A percentile compares a stretch with the other conserved stretches of the same genome.
These are phyloP conservation scores for Letharia columbiana DNA, from an alignment of 495 filamentous ascomycete species.

Conservation along the genomic window DNA sequence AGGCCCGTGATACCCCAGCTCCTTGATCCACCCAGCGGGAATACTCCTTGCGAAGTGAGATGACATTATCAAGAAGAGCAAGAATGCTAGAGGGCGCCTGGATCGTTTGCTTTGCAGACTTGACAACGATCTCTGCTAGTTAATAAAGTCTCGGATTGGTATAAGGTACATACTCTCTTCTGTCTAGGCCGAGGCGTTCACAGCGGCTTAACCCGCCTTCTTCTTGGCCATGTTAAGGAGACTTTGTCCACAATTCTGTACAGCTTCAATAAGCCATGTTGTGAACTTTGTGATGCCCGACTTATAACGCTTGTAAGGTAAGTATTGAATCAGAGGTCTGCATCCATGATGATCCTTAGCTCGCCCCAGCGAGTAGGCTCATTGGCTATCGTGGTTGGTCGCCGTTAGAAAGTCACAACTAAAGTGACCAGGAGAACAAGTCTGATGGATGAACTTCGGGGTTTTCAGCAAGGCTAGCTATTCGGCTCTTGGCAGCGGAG, in stretches of 20 bases:
- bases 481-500: neutral
- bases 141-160: neutral
- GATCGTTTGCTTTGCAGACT: neutral
- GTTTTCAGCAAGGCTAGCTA: neutral
- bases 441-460: neutral
- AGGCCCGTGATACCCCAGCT: neutral
- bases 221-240: neutral
- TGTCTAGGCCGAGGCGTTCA: neutral
- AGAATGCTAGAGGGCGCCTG: neutral
- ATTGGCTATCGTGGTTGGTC: neutral
- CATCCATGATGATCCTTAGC: neutral
- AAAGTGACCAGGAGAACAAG: neutral
- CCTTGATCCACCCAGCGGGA: neutral
- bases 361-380: neutral
- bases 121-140: neutral
- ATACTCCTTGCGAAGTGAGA: neutral
- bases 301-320: neutral
- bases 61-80: neutral
- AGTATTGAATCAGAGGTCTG: neutral
- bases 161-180: neutral
- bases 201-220: neutral
- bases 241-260: neutral
- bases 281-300: neutral
- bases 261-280: neutral
- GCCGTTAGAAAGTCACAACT: neutral